Evolutionary conservation across 1,284 basidiomycete species (phyloP), one percentile per base, ranked within the genome.

Genomic region (Pterulicium gracile): DNA sequence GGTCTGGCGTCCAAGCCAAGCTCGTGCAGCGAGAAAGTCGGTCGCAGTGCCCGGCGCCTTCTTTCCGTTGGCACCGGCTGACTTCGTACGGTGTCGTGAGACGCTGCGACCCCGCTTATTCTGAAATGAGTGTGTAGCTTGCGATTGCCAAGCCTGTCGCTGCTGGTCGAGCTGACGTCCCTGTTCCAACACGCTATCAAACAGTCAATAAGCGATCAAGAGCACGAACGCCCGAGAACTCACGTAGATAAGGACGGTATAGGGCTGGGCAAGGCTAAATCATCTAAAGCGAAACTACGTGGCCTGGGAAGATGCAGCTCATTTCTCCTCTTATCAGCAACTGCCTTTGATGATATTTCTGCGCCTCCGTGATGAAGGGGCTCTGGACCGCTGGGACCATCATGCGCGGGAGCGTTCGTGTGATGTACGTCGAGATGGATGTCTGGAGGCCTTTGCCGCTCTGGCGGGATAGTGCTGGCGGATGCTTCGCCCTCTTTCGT

Each of bases 1-100:
- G 36, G 68, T 61, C 61, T 85, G 82, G 50, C 68, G 73, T 3
- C 82, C 82, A 2, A 85, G 63, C 24, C 79, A 65, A 1, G 79
- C 77, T 22, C 75, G 71, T 2, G 77, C 75, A 12, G 79, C 72
- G 36, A 86, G 67, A 51, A 73, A 73, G 47, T 78, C 76, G 42
- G 83, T 53, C n/a, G 48, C 24, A 49, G 49, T 42, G 45, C 53
- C 49, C 47, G 42, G 51, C 56, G 51, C 52, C 43, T 48, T 49
- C 54, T 50, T 43, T 51, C 45, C 48, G 56, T 48, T 59, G 58
- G 40, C 54, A 45, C 49, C 56, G 49, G 21, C 40, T 43, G 81
- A 81, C 56, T 79, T 83, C 14, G 81, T 66, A 5, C 82, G 72
- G 5, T 73, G 65, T 1, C 80, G 73, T 7, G 81, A 82, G 18